Base-by-base conservation (phyloP, 345 rosid genomes). In the Euclidium syriacum region DNA sequence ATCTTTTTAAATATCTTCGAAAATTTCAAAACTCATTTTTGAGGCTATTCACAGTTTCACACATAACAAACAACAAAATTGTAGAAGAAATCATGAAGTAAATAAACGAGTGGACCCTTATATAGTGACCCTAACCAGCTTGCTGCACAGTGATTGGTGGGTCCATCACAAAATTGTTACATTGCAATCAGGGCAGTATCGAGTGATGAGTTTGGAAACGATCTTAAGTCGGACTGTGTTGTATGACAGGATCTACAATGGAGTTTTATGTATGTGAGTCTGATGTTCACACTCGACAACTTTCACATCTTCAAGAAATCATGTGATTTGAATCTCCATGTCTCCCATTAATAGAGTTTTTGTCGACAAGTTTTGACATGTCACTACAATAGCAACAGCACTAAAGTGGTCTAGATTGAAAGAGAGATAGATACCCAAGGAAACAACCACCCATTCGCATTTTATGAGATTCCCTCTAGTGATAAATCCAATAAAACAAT, bases 361-460 rank as follows among this genome's bases (percentile, higher is more conserved):
- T 68, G 73, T 68, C 73, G 23, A 57, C 39, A 48, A 30, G 43
- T 67, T 49, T 29, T 29, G 24, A 34, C 52, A 26, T 52, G 73
- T 69, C 68, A 62, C 68, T 52, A 61, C 73, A 59, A 59, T 43
- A 68, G 43, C 49, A 68, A 60, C 54, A 51, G 50, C 59, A 68
- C 65, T 27, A 36, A n/a, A 22, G 52, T 40, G 65, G 41, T 11
- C 30, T 25, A 48, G 59, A 70, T 61, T 35, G 68, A 60, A 58
- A 67, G 72, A 67, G 25, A 41, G 36, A 39, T 10, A 27, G 18
- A 59, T 59, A 57, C 47, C 26, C 53, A 30, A 11, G 51, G 49
- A 68, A 68, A 59, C 52, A 62, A 62, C 60, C 67, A 69, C 55
- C 7, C 67, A 69, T 38, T 62, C 41, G n/a, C 48, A 27, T 23